Evolutionary conservation across 2,329 filamentous ascomycete genomes (phyloP), one percentile per base, ranked within the genome.

Genomic region (Cladophialophora yegresii): DNA sequence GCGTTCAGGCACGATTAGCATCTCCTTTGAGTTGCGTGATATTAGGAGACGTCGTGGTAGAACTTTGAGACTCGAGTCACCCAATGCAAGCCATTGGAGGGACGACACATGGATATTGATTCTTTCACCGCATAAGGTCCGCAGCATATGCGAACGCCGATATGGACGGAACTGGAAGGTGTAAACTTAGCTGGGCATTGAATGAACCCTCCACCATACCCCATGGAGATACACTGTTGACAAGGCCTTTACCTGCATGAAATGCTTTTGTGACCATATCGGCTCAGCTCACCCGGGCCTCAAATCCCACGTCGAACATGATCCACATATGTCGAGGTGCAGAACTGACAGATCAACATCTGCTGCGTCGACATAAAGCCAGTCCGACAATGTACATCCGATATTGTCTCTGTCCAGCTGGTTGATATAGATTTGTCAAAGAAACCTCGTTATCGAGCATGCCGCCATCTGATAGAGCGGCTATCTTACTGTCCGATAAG

Each of bases 401-500:
- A 30, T 36, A 40, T 50, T 43, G 20, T 51, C 53, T 59, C 45
- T 51, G 47, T 28, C 26, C 26, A n/a, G 23, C 51, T n/a, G 51
- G 20, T 33, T 20, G 12, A 36, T 59, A 51, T 53, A 13, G 45
- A 59, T 59, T 59, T 59, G 57, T 59, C 57, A 59, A 59, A 22
- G 57, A 59, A 59, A 59, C 57, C 28, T 26, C 55, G 55, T 40
- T 59, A 59, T 59, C 57, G 55, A 59, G 30, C 45, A 13, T 43
- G 22, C 10, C 26, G 22, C 57, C 57, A 30, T n/a, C 45, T 10
- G 57, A 59, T 50, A 59, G 45, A 59, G 45, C 28, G 20, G 7
- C 47, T 51, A 59, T 59, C 57, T 54, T 54, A 28, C 53, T 59
- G 49, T 58, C 55, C 20, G 57, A 59, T 59, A 59, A 59, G 45